Percentiles rank a stretch among this genome's conserved stretches.
These are phyloP conservation scores for Neurospora sp. DNA, from an alignment of 495 filamentous ascomycete genomes.

Conservation along the genomic window DNA sequence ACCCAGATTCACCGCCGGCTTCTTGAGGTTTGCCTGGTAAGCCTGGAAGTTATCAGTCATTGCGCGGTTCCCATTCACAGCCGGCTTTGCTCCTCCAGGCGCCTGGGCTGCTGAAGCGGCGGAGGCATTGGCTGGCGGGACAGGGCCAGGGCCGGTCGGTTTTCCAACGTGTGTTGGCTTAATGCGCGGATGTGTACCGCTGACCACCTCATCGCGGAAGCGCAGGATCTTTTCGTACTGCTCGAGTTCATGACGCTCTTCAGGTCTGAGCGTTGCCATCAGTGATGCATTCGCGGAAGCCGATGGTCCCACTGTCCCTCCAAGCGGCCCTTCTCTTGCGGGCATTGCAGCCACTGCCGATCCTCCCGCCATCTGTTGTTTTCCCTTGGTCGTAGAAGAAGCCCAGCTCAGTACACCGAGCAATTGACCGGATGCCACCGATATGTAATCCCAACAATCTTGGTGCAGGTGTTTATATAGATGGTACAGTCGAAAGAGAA, in stretches of 20 bases:
- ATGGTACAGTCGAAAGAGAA: background rate
- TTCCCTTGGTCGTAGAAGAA: background rate
- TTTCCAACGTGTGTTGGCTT: constrained; percentile 43
- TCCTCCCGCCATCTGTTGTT: constrained; percentile 12
- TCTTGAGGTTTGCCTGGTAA: constrained; percentile 29
- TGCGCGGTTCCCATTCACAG: constrained; percentile 19
- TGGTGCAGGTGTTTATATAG: background rate
- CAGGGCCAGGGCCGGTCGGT: constrained; percentile 13
- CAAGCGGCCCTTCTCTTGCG: background rate
- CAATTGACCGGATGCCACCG: background rate
- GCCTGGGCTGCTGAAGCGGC: constrained; percentile 18
- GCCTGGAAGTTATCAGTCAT: constrained; percentile 27
- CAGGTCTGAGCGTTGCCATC: constrained; percentile 13
- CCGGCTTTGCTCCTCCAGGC: constrained; percentile 10
- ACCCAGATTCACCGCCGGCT: constrained; percentile 14
- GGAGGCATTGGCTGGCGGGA: constrained; percentile 14
- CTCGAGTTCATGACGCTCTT: constrained; percentile 15
- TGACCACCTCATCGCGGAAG: constrained; percentile 26
- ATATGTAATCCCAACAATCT: background rate
- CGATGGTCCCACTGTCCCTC: background rate
- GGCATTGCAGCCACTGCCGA: constrained; percentile 8
- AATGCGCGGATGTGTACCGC: constrained; percentile 28
- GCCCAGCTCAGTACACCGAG: background rate
- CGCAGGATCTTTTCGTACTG: constrained; percentile 27
- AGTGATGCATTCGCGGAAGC: background rate